These are phyloP conservation scores for Trichoderma arundinaceum DNA, from an alignment of 2,329 filamentous ascomycete genomes.

Conservation along the genomic window DNA sequence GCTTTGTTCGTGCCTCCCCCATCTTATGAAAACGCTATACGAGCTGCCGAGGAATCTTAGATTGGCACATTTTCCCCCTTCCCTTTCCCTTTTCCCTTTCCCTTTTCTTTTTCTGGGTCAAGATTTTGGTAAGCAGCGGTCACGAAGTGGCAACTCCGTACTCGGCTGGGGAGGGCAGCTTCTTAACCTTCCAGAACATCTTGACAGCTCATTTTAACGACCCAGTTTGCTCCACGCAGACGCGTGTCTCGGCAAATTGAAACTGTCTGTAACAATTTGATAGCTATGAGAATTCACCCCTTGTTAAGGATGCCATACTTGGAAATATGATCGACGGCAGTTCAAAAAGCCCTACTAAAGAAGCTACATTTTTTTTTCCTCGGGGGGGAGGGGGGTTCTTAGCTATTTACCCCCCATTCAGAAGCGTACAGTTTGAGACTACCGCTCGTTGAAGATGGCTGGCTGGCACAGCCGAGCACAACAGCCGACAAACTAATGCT, in stretches of 20 bases:
- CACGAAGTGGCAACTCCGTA: background rate
- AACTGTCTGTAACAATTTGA: slow-evolving; percentile 13
- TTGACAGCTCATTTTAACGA: slow-evolving; percentile 27
- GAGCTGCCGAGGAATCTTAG: background rate
- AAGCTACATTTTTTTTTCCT: background rate
- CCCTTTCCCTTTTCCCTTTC: background rate
- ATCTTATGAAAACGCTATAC: background rate
- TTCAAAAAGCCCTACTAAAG: background rate
- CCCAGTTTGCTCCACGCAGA: slow-evolving; percentile 24
- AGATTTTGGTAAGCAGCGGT: background rate
- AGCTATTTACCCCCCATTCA: background rate
- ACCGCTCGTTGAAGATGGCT: background rate
- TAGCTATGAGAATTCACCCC: slow-evolving; percentile 1
- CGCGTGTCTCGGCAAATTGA: slow-evolving; percentile 10
- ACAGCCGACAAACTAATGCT: slow-evolving; percentile 1
- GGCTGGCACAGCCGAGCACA: background rate
- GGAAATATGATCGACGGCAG: slow-evolving; percentile 18
- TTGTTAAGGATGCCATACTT: slow-evolving; percentile 11
- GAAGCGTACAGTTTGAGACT: background rate
- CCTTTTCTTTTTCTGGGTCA: background rate
- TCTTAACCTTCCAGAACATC: slow-evolving; percentile 28
- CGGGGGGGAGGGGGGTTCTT: too few relatives aligned
- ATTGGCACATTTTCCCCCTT: background rate
- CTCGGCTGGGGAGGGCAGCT: background rate
- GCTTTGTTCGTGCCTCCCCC: background rate